Evolutionary conservation across 441 rosid genomes (phyloP), one percentile per base, ranked within the genome.

Genomic region (Pelargonium fulgidum): DNA sequence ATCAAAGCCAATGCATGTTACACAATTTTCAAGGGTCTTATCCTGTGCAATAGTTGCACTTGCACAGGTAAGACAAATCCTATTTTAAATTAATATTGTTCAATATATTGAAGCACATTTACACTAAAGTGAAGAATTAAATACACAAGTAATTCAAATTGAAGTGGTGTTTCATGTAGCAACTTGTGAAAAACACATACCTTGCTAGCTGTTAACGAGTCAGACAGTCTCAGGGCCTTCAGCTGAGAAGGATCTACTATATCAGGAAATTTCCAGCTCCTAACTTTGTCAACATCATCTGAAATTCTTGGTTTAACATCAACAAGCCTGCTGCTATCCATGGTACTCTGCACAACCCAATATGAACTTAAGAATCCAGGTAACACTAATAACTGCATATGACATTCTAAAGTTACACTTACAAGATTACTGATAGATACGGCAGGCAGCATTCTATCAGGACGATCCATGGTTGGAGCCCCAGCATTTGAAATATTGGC

Each of bases 221-320:
- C 96, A 12, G 86, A 86, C 19, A 92, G 90, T 83, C 83, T 90
- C 76, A 90, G 65, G 67, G 98, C 84, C 41, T 84, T 90, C 69
- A 94, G 87, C 68, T 90, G 96, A 33, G 90, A 85, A 70, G 83
- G 76, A 75, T 92, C 89, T 80, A 77, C 89, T 65, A 92, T 87
- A 84, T 88, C 96, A 59, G 87, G 86, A 64, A 85, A 73, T 80
- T 90, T 92, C 98, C 95, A 87, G 63, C 75, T 83, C 78, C 89
- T 83, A 70, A 89, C 81, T 69, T 85, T 86, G 73, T 88, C 96
- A n/a, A 70, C 41, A 73, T 88, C 93, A 56, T 92, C 90, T 24
- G 77, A 79, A 77, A 84, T 80, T 81, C 88, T 86, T 24, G 93
- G 90, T 81, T 92, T 88, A 59, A 81, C 85, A 65, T 87, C 93